Conservation (phyloP, 208 protist species). For the Endotrypanum monterogeii region DNA sequence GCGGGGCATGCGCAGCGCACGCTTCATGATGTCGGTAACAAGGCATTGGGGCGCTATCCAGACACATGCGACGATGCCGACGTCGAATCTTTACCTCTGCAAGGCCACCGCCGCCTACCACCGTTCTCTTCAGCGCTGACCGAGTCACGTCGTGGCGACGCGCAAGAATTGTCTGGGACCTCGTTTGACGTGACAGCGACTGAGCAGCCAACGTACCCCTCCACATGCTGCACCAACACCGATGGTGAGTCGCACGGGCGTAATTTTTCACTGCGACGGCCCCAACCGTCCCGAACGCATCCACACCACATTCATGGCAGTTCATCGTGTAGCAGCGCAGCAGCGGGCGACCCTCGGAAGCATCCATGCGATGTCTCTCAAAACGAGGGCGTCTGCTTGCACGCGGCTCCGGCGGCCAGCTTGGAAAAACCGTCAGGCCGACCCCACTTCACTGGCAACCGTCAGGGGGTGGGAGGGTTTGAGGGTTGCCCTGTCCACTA, state of each 20-base stretch:
- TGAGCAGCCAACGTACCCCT: slow-evolving; percentile 21
- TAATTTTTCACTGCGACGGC: slow-evolving; percentile 23
- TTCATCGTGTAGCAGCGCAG: neutral
- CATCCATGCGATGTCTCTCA: neutral
- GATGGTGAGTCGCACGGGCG: slow-evolving; percentile 38
- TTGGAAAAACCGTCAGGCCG: neutral
- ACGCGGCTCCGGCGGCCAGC: neutral
- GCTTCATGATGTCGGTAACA: neutral
- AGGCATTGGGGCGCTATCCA: neutral
- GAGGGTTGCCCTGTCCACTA: slow-evolving; percentile 28
- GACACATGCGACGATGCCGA: neutral
- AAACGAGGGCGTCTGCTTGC: neutral
- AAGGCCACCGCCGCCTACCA: neutral
- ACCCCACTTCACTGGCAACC: neutral
- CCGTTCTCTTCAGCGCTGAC: neutral
- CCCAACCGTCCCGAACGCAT: neutral
- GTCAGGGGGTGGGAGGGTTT: neutral
- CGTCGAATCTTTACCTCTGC: neutral
- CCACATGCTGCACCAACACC: slow-evolving; percentile 26
- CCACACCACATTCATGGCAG: neutral
- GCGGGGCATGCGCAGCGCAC: neutral
- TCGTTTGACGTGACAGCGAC: slow-evolving; percentile 1
- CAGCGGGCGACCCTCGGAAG: neutral
- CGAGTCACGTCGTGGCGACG: neutral
- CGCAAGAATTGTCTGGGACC: neutral